phyloP scores from a whole-genome alignment of 1,284 basidiomycete species.

The Marasmius tenuissimus region DNA sequence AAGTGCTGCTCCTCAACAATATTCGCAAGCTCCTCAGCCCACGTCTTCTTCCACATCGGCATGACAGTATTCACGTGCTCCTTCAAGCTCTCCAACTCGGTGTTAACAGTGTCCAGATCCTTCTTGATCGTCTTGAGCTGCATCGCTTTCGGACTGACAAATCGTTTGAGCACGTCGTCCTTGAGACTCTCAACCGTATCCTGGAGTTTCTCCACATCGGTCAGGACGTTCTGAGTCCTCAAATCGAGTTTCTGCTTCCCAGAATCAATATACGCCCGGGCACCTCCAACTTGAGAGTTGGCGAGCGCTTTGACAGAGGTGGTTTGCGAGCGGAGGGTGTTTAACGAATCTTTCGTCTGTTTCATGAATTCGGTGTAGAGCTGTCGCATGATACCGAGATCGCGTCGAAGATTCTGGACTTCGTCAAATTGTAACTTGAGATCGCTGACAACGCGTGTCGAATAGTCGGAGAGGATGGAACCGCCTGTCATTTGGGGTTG shows the following conservation, averaged over 20 bases:
- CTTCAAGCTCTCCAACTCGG: constrained; percentile 77
- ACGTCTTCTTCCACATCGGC: constrained; percentile 98
- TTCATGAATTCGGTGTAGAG: constrained; percentile 92
- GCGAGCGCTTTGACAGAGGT: constrained; percentile 86
- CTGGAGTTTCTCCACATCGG: constrained; percentile 91
- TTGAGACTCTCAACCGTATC: constrained; percentile 91
- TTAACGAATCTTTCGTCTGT: constrained; percentile 85
- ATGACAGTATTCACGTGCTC: constrained; percentile 89
- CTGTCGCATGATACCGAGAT: constrained; percentile 92
- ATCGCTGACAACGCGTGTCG: constrained; percentile 72
- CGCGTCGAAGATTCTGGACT: constrained; percentile 89
- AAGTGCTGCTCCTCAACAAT: constrained; percentile 98
- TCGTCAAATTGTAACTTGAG: constrained; percentile 93
- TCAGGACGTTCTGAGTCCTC: constrained; percentile 88
- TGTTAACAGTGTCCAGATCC: constrained; percentile 71
- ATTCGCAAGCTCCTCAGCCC: constrained; percentile 94
- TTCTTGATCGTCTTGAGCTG: constrained; percentile 74
- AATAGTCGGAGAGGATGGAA: constrained; percentile 71
- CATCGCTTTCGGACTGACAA: constrained; percentile 80
- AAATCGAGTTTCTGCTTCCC: constrained; percentile 90
- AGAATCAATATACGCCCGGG: constrained; percentile 86
- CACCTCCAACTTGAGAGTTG: constrained; percentile 80
- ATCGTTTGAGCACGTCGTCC: constrained; percentile 89
- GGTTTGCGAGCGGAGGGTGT: constrained; percentile 79
- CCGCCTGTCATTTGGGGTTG: constrained; percentile 74